Percentiles rank a stretch among this genome's conserved stretches.
Evolutionary conservation across 2,329 filamentous ascomycete genomes (phyloP).

Genomic region (Rachicladosporium sp.): DNA sequence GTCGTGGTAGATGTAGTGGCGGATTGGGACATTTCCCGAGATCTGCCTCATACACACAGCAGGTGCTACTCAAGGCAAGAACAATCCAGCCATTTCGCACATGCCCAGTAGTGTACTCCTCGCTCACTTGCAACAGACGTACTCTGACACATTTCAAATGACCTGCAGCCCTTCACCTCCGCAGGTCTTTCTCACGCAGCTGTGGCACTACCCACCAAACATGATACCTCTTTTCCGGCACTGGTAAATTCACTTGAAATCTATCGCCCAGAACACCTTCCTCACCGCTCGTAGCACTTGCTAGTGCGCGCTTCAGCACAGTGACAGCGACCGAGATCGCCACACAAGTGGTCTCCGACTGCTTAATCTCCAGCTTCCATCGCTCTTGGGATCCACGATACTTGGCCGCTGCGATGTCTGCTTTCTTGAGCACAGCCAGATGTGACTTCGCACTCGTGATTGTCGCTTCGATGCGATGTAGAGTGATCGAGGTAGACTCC

Average conservation of each 20-base stretch:
- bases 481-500: neutral
- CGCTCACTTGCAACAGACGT: too few relatives aligned
- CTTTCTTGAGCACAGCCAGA: slow-evolving; percentile 25
- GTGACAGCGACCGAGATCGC: slow-evolving; percentile 17
- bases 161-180: neutral
- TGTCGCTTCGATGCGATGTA: slow-evolving; percentile 10
- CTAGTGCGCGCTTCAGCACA: slow-evolving; percentile 12
- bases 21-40: too few relatives aligned
- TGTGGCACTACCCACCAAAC: slow-evolving; percentile 36
- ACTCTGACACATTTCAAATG: too few relatives aligned
- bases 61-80: too few relatives aligned
- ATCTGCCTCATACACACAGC: too few relatives aligned
- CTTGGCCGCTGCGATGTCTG: slow-evolving; percentile 21
- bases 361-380: slow-evolving; percentile 25
- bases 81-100: too few relatives aligned
- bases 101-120: too few relatives aligned
- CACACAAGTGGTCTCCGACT: slow-evolving; percentile 21
- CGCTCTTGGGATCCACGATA: slow-evolving; percentile 25
- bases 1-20: too few relatives aligned
- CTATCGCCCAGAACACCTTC: slow-evolving; percentile 10
- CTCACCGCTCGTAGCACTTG: slow-evolving; percentile 3
- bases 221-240: slow-evolving; percentile 28
- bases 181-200: slow-evolving; percentile 16
- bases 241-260: slow-evolving; percentile 26
- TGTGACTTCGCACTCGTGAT: slow-evolving; percentile 24